Conservation (phyloP, 1,284 basidiomycete species). For the Fomitiporia mediterranea region DNA sequence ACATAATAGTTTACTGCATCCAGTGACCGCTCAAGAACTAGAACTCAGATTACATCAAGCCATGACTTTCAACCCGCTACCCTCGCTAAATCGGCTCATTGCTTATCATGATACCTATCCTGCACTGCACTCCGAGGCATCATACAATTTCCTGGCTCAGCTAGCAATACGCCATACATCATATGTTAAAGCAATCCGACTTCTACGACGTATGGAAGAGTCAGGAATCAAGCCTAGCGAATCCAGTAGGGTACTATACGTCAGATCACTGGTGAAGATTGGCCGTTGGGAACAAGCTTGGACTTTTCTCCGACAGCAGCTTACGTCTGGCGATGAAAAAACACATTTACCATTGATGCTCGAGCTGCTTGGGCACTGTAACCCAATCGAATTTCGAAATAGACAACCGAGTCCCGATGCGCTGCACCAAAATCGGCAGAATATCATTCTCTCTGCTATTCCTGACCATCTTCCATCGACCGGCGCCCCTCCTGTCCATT, state of each 20-base stretch:
- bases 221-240: slow-evolving; percentile 27
- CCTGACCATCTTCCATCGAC: not conserved
- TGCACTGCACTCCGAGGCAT: slow-evolving; percentile 27
- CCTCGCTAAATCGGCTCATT: slow-evolving; percentile 19
- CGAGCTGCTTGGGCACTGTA: slow-evolving; percentile 15
- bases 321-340: slow-evolving; percentile 1
- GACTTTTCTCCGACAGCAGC: slow-evolving; percentile 14
- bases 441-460: slow-evolving; percentile 1
- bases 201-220: slow-evolving; percentile 31
- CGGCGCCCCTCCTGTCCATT: slow-evolving; percentile 8
- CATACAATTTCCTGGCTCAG: slow-evolving; percentile 33
- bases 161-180: slow-evolving; percentile 31
- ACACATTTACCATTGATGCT: not conserved
- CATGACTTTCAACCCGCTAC: slow-evolving; percentile 18
- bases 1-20: slow-evolving; percentile 8
- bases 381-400: slow-evolving; percentile 6
- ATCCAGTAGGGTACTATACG: slow-evolving; percentile 31
- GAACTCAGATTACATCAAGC: slow-evolving; percentile 15
- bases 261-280: slow-evolving; percentile 32
- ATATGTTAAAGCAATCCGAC: slow-evolving; percentile 26
- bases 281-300: slow-evolving; percentile 33
- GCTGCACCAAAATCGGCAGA: not conserved
- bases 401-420: not conserved
- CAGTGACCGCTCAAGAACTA: slow-evolving; percentile 17
- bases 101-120: slow-evolving; percentile 30